These are phyloP conservation scores for Fusarium agapanthi DNA, from an alignment of 2,329 filamentous ascomycete genomes.

Conservation along the genomic window DNA sequence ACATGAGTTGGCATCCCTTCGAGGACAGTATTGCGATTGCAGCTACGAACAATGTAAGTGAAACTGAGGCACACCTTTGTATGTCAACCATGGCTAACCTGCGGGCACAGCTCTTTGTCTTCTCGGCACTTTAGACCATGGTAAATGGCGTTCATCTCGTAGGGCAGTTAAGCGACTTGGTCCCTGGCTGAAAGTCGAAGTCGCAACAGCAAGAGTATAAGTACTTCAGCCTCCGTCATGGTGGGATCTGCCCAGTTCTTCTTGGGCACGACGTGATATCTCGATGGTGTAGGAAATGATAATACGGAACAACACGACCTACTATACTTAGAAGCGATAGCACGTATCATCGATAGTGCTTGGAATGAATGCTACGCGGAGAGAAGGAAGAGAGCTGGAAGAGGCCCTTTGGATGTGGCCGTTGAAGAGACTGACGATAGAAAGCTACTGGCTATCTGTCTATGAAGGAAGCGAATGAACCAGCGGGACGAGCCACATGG, in stretches of 20 bases:
- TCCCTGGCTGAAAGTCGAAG: conserved; percentile 20
- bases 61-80: not conserved
- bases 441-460: conserved; percentile 10
- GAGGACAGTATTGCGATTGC: conserved; percentile 99
- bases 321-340: conserved; percentile 40
- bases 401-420: conserved; percentile 29
- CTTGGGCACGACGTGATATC: conserved; percentile 31
- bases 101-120: conserved; percentile 72
- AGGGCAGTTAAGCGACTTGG: conserved; percentile 29
- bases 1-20: conserved; percentile 99
- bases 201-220: conserved; percentile 30
- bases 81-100: conserved; percentile 37
- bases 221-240: conserved; percentile 21
- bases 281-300: conserved; percentile 30
- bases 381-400: conserved; percentile 19
- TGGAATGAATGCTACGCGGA: conserved; percentile 20
- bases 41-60: conserved; percentile 96
- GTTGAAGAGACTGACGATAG: conserved; percentile 19
- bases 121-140: conserved; percentile 72
- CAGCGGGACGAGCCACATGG: conserved; percentile 31
- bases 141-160: conserved; percentile 39
- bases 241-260: conserved; percentile 28
- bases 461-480: conserved; percentile 34
- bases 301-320: conserved; percentile 33
- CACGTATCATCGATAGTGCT: conserved; percentile 18